A percentile compares a stretch with the other conserved stretches of the same genome.
These are phyloP conservation scores for Coprinopsis cinerea DNA, from an alignment of 768 basidiomycete genomes.

Conservation along the genomic window DNA sequence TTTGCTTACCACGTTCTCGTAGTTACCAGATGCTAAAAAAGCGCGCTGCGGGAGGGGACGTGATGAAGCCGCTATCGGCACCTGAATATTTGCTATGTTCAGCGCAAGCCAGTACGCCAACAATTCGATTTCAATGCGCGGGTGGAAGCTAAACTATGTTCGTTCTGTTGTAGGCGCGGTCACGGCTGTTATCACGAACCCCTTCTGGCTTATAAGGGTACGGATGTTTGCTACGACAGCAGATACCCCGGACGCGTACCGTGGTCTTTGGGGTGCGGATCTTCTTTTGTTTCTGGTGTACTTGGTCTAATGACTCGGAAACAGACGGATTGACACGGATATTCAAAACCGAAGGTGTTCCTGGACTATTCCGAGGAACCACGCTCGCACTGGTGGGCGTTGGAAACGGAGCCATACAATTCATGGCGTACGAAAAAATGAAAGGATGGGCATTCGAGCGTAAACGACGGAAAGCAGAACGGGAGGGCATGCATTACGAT, in stretches of 20 bases:
- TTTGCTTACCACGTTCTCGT: slow-evolving; percentile 5
- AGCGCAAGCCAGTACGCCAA: slow-evolving; percentile 94
- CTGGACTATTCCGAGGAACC: slow-evolving; percentile 85
- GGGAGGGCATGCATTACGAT: slow-evolving; percentile 58
- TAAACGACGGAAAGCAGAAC: slow-evolving; percentile 58
- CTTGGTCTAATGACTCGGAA: slow-evolving; percentile 2
- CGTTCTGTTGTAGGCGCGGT: slow-evolving; percentile 61
- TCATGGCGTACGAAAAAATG: slow-evolving; percentile 95
- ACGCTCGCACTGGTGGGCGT: slow-evolving; percentile 87
- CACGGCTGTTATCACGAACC: slow-evolving; percentile 93
- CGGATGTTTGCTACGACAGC: slow-evolving; percentile 86
- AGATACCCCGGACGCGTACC: slow-evolving; percentile 68
- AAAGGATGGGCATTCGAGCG: slow-evolving; percentile 83
- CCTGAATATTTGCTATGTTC: slow-evolving; percentile 82
- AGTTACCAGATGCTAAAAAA: slow-evolving; percentile 96
- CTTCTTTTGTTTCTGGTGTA: slow-evolving; percentile 1
- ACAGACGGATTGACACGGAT: slow-evolving; percentile 67
- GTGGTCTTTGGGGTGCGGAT: slow-evolving; percentile 67
- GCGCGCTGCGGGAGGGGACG: slow-evolving; percentile 62
- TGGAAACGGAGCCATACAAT: slow-evolving; percentile 91
- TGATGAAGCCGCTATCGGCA: slow-evolving; percentile 62
- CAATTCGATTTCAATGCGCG: slow-evolving; percentile 12
- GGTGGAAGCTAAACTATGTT: slow-evolving; percentile 7
- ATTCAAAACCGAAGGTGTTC: slow-evolving; percentile 63
- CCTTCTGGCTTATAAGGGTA: slow-evolving; percentile 96